Base-by-base conservation (phyloP, 1,284 basidiomycete species). In the Puccinia triticina region DNA sequence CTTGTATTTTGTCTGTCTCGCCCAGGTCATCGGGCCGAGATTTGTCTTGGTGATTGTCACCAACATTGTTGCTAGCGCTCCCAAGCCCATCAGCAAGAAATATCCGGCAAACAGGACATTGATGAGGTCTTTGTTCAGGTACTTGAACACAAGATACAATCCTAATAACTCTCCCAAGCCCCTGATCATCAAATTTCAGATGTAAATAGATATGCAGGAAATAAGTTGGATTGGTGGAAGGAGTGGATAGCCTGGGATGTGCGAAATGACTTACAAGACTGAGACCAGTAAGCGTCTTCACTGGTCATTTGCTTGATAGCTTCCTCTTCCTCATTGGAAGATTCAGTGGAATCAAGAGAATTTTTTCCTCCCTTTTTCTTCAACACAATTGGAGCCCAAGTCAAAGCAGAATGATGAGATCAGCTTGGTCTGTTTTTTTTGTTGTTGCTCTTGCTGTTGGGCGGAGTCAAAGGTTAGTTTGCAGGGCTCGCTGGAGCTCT, bases 61-160 rank as follows among this genome's bases (percentile, higher is more conserved):
- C 48, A 66, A 57, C 48, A 84, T 83, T 16, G 79, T 82, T 5
- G 83, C 83, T 48, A 85, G 82, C 0, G 83, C 84, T 14, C 83
- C 84, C 26, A 83, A 75, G 0, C 84, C 84, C 66, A 85, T 83
- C 7, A 85, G 11, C 0, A 83, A 76, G 29, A 85, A 83, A 71
- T 86, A 85, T 34, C 74, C 83, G 21, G 85, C 90, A 29, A 94
- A 88, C 0, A 93, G 83, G 89, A 89, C 91, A 86, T 94, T 94
- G 84, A 97, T 91, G 92, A 93, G 94, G 84, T 91, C 91, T 85
- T 90, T 91, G 59, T 93, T 93, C 64, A 94, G 87, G 86, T 92
- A 95, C 86, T 91, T 92, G 84, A 95, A 90, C 53, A 92, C 87
- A 71, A 91, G 85, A 85, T 93, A 95, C 76, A 94, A 87, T 7